A percentile compares a stretch with the other conserved stretches of the same genome.
Evolutionary conservation across 2,329 filamentous ascomycete species (phyloP).

Genomic region (Exserohilum turcica): DNA sequence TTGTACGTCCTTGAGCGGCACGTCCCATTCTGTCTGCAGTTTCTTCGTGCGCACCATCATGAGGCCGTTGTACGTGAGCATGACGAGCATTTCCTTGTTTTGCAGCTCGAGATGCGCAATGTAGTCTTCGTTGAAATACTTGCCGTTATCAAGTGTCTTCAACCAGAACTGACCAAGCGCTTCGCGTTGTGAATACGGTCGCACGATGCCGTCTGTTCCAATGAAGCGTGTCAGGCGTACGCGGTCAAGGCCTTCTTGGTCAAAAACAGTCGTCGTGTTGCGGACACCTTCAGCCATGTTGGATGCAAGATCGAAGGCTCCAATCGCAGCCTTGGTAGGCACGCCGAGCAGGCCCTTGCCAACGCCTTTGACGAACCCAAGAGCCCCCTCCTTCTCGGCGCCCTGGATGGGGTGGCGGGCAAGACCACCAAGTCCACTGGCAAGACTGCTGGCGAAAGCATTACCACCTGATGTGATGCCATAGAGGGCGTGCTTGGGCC

Average conservation of each 20-base stretch:
- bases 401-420: constrained; percentile 94
- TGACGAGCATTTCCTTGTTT: constrained; percentile 83
- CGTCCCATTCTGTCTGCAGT: constrained; percentile 91
- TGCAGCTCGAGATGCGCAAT: constrained; percentile 94
- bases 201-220: constrained; percentile 87
- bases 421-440: constrained; percentile 90
- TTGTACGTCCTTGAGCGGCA: constrained; percentile 92
- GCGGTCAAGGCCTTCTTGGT: constrained; percentile 90
- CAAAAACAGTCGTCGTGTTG: constrained; percentile 98
- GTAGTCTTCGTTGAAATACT: constrained; percentile 97
- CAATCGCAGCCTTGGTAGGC: constrained; percentile 96
- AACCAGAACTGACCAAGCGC: constrained; percentile 98
- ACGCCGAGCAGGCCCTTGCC: constrained; percentile 92
- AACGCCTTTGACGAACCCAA: constrained; percentile 96
- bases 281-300: constrained; percentile 97
- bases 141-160: constrained; percentile 96
- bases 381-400: constrained; percentile 90
- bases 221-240: constrained; percentile 94
- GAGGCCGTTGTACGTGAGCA: constrained; percentile 68
- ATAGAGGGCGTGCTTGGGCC: constrained; percentile 95
- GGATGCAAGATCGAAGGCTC: constrained; percentile 93
- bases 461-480: constrained; percentile 95
- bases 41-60: constrained; percentile 87
- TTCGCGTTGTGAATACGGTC: constrained; percentile 92
- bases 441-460: constrained; percentile 88